These are phyloP conservation scores for Globisporangium okanoganense DNA, from an alignment of 352 stramenopile genomes.

Conservation along the genomic window DNA sequence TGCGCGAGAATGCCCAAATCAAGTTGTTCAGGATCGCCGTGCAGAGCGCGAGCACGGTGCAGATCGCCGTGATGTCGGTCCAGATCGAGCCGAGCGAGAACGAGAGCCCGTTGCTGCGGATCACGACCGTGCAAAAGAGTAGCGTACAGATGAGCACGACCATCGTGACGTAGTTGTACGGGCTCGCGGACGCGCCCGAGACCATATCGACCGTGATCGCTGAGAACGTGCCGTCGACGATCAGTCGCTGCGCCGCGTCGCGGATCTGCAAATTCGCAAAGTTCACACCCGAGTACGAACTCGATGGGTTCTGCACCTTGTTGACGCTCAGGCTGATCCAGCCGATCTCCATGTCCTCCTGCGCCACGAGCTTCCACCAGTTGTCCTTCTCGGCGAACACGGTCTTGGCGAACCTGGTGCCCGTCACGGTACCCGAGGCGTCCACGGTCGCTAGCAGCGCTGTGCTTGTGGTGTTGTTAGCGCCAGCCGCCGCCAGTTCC, in stretches of 20 bases:
- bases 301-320: constrained; percentile 69
- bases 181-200: constrained; percentile 55
- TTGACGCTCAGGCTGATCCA: constrained; percentile 70
- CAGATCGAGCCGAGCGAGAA: constrained; percentile 85
- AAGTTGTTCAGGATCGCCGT: constrained; percentile 84
- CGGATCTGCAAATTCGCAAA: constrained; percentile 53
- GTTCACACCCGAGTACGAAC: constrained; percentile 66
- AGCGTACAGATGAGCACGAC: constrained; percentile 80
- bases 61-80: constrained; percentile 85
- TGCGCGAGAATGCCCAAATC: constrained; percentile 65
- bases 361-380: constrained; percentile 46
- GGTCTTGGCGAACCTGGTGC: constrained; percentile 9
- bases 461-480: neutral
- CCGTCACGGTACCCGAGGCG: neutral
- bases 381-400: constrained; percentile 13
- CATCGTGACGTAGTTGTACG: constrained; percentile 88
- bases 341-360: constrained; percentile 52
- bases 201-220: constrained; percentile 72
- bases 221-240: constrained; percentile 60
- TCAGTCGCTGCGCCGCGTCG: constrained; percentile 42
- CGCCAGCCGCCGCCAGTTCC: neutral
- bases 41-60: constrained; percentile 66
- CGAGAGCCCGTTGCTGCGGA: constrained; percentile 75
- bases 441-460: neutral
- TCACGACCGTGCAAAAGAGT: constrained; percentile 78